Conservation (phyloP, 2,329 filamentous ascomycete species). For the Penicillium sp. region DNA sequence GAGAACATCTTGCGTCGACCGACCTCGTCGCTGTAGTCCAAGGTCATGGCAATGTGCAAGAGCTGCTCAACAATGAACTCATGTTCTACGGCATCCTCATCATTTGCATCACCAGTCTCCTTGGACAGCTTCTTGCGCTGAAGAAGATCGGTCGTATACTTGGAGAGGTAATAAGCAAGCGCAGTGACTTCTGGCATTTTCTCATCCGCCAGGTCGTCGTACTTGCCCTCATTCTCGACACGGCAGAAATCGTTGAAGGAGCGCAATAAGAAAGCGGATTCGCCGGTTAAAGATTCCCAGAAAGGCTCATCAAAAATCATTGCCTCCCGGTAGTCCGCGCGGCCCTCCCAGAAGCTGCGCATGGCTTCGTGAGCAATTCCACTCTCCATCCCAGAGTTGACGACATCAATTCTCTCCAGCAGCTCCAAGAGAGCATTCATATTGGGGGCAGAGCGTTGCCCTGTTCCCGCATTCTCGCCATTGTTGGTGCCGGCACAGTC, state of each 20-base stretch:
- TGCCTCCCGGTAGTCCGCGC: conserved; percentile 54
- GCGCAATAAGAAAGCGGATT: conserved; percentile 82
- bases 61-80: conserved; percentile 96
- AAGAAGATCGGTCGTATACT: conserved; percentile 59
- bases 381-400: conserved; percentile 81
- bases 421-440: conserved; percentile 84
- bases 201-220: conserved; percentile 72
- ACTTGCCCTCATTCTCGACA: conserved; percentile 64
- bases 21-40: conserved; percentile 97
- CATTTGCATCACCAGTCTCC: conserved; percentile 57
- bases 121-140: conserved; percentile 35
- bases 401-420: conserved; percentile 85
- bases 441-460: conserved; percentile 56
- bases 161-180: conserved; percentile 78
- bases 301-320: conserved; percentile 44
- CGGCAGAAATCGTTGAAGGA: conserved; percentile 94
- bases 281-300: conserved; percentile 54
- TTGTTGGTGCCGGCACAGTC: conserved; percentile 71
- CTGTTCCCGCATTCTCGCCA: conserved; percentile 50
- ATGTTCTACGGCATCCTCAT: conserved; percentile 79
- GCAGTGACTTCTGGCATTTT: conserved; percentile 94
- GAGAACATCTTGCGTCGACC: conserved; percentile 94
- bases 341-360: conserved; percentile 91
- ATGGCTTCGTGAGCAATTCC: conserved; percentile 91
- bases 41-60: conserved; percentile 80